Evolutionary conservation across 2,329 filamentous ascomycete species (phyloP).

Genomic region (Monilinia laxa): DNA sequence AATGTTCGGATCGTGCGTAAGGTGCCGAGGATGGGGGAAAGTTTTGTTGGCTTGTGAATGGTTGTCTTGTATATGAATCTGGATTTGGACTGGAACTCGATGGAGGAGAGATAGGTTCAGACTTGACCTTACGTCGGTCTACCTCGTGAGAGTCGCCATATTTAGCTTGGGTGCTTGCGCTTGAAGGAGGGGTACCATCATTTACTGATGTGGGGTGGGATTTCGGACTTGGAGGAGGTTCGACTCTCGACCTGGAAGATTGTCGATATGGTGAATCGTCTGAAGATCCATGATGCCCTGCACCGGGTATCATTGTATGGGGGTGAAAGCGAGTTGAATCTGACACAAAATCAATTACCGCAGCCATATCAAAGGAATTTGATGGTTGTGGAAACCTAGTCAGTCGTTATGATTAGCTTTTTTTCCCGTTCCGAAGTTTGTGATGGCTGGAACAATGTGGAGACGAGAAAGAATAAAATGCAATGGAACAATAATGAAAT

Average conservation of each 20-base stretch:
- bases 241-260: constrained; percentile 33
- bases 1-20: constrained; percentile 19
- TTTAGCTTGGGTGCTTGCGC: constrained; percentile 28
- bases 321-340: constrained; percentile 64
- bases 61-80: constrained; percentile 30
- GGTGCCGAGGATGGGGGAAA: constrained; percentile 28
- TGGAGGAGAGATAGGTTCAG: constrained; percentile 36
- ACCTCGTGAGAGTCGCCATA: constrained; percentile 21
- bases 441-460: constrained; percentile 13
- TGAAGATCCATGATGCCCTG: constrained; percentile 46
- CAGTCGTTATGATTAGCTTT: constrained; percentile 30
- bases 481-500: background rate
- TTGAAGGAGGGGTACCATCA: constrained; percentile 34
- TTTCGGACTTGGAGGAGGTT: constrained; percentile 36
- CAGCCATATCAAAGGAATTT: constrained; percentile 52
- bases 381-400: constrained; percentile 31
- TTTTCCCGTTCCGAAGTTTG: constrained; percentile 7
- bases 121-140: constrained; percentile 27
- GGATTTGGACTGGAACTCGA: constrained; percentile 35
- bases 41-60: constrained; percentile 38
- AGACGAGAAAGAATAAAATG: constrained; percentile 10
- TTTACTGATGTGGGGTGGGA: constrained; percentile 29
- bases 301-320: constrained; percentile 60
- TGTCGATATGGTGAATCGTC: constrained; percentile 44
- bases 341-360: constrained; percentile 71